Evolutionary conservation across 177 flowering plant genomes (phyloP).

Genomic region (Vitis hybrid): DNA sequence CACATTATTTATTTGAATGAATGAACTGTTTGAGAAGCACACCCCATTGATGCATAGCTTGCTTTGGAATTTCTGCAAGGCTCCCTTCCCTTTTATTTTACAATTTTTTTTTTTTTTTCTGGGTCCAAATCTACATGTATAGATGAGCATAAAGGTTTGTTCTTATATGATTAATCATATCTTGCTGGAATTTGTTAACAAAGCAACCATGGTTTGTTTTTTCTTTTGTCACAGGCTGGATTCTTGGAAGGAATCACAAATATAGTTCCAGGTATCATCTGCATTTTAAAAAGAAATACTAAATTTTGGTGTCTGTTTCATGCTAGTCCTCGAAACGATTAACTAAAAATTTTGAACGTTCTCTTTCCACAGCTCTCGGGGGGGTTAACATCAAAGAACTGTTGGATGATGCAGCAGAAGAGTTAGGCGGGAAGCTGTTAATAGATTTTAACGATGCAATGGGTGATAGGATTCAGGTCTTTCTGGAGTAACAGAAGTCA

Average conservation of each 20-base stretch:
- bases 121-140: neutral
- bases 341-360: neutral
- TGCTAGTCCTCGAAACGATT: neutral
- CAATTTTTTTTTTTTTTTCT: neutral
- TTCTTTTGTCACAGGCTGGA: conserved; percentile 68
- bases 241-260: conserved; percentile 88
- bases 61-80: too few relatives aligned
- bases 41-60: too few relatives aligned
- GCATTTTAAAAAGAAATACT: neutral
- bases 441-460: conserved; percentile 71
- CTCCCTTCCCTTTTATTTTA: too few relatives aligned
- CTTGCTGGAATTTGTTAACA: neutral
- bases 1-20: too few relatives aligned
- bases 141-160: too few relatives aligned
- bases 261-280: conserved; percentile 76
- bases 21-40: too few relatives aligned
- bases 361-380: conserved; percentile 59
- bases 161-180: neutral
- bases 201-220: neutral
- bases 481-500: conserved; percentile 52
- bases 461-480: conserved; percentile 90
- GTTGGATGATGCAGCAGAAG: conserved; percentile 64
- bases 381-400: conserved; percentile 83
- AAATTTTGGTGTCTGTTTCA: neutral
- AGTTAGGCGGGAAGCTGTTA: conserved; percentile 67